Base-by-base conservation (phyloP, 2,329 filamentous ascomycete species). In the Fonsecaea monophora region DNA sequence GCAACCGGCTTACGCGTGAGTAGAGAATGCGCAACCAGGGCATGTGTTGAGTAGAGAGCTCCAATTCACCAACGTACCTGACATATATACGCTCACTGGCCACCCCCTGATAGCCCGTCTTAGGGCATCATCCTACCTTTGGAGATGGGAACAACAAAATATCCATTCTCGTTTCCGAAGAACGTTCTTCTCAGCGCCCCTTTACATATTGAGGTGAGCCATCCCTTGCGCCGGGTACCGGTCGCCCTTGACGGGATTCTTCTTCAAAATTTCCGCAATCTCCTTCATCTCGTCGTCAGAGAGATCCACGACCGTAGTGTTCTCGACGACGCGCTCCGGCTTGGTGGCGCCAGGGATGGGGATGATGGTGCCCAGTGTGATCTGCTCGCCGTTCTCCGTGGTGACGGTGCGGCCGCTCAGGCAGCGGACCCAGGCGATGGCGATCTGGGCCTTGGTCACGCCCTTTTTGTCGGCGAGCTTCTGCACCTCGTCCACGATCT, bases 231-330 rank as follows among this genome's bases (percentile, higher is more conserved):
- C 40, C 10, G 48, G 62, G 56, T 70, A 70, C 8, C 68, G 25
- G n/a, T 66, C 63, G 2, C 68, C 68, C 60, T 65, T 45, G 67
- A 68, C 56, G 1, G 67, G 69, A 37, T 74, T 70, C 35, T 83
- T 73, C 54, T 79, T 74, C 45, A 83, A 76, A 62, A 79, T 80
- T 68, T 82, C 81, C 68, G 86, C 68, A 64, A 88, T 81, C 18
- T 79, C 78, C 48, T 83, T 81, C 60, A 88, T 79, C 72, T 84
- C 83, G 53, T 64, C 76, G n/a, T 82, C 79, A 58, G 74, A 79
- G 45, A 85, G 74, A 40, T 79, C 76, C 21, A 83, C 77, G 4
- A 75, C 64, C 53, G 72, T 73, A 60, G 74, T 68, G 68, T 82
- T 82, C 76, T 82, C 80, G 62, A 75, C 73, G 2, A 82, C 74